phyloP scores from a whole-genome alignment of 371 early-diverging fungal species.

The Mortierella sp. region DNA sequence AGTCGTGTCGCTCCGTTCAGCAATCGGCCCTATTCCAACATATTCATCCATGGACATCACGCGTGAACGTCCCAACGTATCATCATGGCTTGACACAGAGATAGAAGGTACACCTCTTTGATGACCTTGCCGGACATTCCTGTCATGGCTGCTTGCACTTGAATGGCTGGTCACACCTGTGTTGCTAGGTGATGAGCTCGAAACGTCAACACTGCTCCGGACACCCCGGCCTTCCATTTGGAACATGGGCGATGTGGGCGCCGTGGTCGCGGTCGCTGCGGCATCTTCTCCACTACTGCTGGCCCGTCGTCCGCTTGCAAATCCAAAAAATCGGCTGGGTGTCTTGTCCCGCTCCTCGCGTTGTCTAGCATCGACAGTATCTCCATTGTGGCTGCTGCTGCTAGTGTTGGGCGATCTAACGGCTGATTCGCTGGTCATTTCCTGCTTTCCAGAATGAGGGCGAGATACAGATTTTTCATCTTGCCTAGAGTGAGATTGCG shows the following conservation, averaged over 20 bases:
- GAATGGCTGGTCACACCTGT: background rate
- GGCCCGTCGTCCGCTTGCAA: constrained; percentile 21
- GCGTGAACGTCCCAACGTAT: constrained; percentile 3
- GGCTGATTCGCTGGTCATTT: constrained; percentile 11
- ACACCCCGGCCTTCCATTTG: constrained; percentile 6
- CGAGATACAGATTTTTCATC: constrained; percentile 5
- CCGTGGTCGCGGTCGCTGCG: background rate
- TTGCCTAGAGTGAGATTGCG: constrained; percentile 19
- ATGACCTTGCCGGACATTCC: constrained; percentile 6
- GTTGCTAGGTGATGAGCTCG: constrained; percentile 1
- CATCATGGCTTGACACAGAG: background rate
- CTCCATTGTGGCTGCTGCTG: background rate
- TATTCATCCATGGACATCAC: constrained; percentile 50
- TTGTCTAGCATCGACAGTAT: background rate
- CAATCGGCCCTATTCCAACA: constrained; percentile 24
- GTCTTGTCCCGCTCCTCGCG: constrained; percentile 24
- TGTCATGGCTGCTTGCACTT: background rate
- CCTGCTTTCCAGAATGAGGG: background rate
- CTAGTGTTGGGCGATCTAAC: constrained; percentile 12
- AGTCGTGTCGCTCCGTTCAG: background rate
- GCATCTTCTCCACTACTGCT: constrained; percentile 27
- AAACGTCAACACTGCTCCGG: constrained; percentile 24
- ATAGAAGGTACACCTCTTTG: constrained; percentile 37
- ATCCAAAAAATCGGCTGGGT: constrained; percentile 30
- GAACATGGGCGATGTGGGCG: background rate